Conservation (phyloP, 805 yeast genomes). For the Sugiyamaella valdiviana region DNA sequence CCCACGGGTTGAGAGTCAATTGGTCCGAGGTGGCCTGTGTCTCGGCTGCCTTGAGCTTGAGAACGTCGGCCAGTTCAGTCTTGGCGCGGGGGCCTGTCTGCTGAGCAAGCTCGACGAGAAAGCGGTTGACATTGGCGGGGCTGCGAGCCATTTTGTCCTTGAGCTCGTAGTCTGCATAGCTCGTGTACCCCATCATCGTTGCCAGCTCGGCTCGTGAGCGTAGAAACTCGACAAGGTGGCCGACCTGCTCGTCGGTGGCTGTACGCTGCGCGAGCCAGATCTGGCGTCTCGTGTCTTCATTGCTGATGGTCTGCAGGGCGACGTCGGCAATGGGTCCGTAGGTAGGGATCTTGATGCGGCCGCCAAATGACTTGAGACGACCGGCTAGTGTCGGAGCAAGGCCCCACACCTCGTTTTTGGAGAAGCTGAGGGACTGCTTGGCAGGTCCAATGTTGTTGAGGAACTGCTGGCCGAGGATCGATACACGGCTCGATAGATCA, state of each 20-base stretch:
- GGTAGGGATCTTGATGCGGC: constrained; percentile 47
- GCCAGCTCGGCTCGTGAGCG: constrained; percentile 67
- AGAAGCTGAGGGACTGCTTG: constrained; percentile 19
- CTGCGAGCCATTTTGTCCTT: constrained; percentile 84
- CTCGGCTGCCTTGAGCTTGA: constrained; percentile 29
- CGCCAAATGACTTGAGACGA: constrained; percentile 30
- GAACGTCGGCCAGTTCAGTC: constrained; percentile 46
- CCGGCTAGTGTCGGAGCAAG: constrained; percentile 29
- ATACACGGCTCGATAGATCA: constrained; percentile 69
- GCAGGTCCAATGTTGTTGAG: constrained; percentile 40
- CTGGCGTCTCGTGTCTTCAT: constrained; percentile 51
- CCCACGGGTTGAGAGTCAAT: constrained; percentile 72
- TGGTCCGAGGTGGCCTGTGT: constrained; percentile 10
- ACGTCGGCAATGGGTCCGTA: constrained; percentile 61
- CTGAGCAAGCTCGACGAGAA: constrained; percentile 53
- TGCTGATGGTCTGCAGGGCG: constrained; percentile 52
- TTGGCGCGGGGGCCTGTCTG: constrained; percentile 49
- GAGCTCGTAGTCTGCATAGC: constrained; percentile 74
- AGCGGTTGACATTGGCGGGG: constrained; percentile 68
- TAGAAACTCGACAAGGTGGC: constrained; percentile 51
- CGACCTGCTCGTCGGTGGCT: constrained; percentile 57
- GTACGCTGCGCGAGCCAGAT: constrained; percentile 74
- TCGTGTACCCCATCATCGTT: constrained; percentile 57
- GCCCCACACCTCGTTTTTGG: constrained; percentile 26
- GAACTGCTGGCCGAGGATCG: constrained; percentile 75